Evolutionary conservation across 495 filamentous ascomycete genomes (phyloP).

Genomic region (Friedmanniomyces endolithicus): DNA sequence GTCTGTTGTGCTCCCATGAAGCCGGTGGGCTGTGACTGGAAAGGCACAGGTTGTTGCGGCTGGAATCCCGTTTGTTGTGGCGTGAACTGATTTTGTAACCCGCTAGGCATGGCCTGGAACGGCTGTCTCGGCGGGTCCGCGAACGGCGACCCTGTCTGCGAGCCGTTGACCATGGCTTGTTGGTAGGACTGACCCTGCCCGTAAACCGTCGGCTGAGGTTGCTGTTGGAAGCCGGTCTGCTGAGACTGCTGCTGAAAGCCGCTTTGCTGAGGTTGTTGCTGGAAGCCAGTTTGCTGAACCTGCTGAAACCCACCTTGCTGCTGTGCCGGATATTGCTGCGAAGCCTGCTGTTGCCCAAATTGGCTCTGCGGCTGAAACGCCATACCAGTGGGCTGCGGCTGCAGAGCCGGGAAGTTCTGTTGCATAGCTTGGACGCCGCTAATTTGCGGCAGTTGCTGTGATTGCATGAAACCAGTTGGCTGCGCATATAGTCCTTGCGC

Average conservation of each 20-base stretch:
- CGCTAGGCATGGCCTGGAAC: constrained; percentile 35
- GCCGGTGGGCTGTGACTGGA: constrained; percentile 27
- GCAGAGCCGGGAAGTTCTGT: constrained; percentile 21
- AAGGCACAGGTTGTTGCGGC: constrained; percentile 13
- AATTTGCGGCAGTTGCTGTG: constrained; percentile 5
- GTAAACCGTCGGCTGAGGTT: constrained; percentile 20
- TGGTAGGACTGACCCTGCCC: constrained; percentile 32
- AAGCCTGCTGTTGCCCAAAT: constrained; percentile 41
- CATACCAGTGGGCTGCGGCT: constrained; percentile 32
- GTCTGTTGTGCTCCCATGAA: no score
- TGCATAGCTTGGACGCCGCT: constrained; percentile 19
- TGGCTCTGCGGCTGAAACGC: constrained; percentile 28
- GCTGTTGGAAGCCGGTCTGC: constrained; percentile 33
- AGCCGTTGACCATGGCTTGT: constrained; percentile 33
- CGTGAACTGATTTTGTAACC: constrained; percentile 31
- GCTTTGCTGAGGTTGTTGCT: constrained; percentile 18
- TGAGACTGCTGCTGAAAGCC: constrained; percentile 34
- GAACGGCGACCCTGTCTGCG: constrained; percentile 40
- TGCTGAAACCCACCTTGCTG: no score
- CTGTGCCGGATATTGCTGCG: constrained; percentile 30
- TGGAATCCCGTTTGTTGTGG: background rate
- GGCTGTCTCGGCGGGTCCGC: constrained; percentile 44
- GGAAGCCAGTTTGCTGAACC: constrained; percentile 16
- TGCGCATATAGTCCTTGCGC: background rate
- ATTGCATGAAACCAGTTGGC: constrained; percentile 6